Base-by-base conservation (phyloP, 2,329 filamentous ascomycete species). In the Pseudophaeomoniella oleicola region DNA sequence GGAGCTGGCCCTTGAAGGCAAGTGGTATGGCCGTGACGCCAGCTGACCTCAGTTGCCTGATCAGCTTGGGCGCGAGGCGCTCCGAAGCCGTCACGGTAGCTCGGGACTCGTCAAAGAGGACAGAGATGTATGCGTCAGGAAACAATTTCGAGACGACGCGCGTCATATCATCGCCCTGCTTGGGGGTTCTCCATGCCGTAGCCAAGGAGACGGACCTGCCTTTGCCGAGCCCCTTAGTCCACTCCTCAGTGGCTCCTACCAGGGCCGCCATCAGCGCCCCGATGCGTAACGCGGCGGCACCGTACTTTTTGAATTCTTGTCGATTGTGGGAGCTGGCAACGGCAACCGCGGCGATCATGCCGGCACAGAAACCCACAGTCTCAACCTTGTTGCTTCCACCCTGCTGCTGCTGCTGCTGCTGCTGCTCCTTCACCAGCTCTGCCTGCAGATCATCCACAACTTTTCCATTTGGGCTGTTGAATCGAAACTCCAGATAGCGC, bases 311-410 rank as follows among this genome's bases (percentile, higher is more conserved):
- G n/a, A 66, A 45, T 1, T 61, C 47, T 0, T 38, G 27, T 1
- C 34, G 32, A 17, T 45, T 53, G 2, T 30, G 5, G 12, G 55
- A 45, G 39, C 51, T 46, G 0, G 60, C 48, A 1, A 61, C 55
- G 0, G 58, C 57, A 10, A 56, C 37, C 4, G 63, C 56, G 30
- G 44, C 52, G n/a, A 66, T 35, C 1, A 63, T 36, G 0, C 62
- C 62, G 1, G 53, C 54, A 22, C 63, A 66, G 36, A 64, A 56
- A 0, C 63, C 62, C 1, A 56, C 29, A 1, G 48, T 49, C 42
- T 53, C 46, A 10, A 33, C 31, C 31, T 33, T 15, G 31, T 10
- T 10, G n/a, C n/a, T n/a, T n/a, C n/a, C n/a, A 15, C 31, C 15
- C 6, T 19, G 14, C 10, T 9, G 13, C 10, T 16, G 5, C 5